Conservation (phyloP, 2,329 filamentous ascomycete genomes). For the Aschersonia sp. region DNA sequence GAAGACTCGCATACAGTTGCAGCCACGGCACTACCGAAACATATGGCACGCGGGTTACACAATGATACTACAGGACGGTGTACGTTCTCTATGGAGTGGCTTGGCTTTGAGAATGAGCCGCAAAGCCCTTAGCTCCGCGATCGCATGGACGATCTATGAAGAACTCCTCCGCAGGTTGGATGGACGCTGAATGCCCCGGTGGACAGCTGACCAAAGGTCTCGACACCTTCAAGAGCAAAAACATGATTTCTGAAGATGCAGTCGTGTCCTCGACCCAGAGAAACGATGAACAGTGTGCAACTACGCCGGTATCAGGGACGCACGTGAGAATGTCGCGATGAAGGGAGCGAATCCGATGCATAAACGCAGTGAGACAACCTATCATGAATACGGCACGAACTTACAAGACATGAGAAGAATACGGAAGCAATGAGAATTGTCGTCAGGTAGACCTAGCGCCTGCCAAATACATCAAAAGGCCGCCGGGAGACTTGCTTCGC, state of each 20-base stretch:
- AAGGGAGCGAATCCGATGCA: too few relatives aligned
- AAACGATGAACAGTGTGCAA: too few relatives aligned
- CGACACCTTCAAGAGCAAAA: too few relatives aligned
- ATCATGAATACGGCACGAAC: too few relatives aligned
- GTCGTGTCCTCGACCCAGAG: too few relatives aligned
- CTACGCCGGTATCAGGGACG: too few relatives aligned
- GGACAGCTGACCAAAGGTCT: background rate
- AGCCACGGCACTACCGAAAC: slow-evolving; percentile 71
- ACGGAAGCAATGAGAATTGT: background rate
- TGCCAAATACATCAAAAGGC: slow-evolving; percentile 42
- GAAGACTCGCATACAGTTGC: slow-evolving; percentile 87
- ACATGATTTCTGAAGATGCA: too few relatives aligned
- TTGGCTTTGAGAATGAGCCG: slow-evolving; percentile 74
- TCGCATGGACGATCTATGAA: slow-evolving; percentile 96
- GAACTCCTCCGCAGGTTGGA: slow-evolving; percentile 58
- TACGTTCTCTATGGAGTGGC: slow-evolving; percentile 72
- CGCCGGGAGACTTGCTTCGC: slow-evolving; percentile 38
- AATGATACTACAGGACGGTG: slow-evolving; percentile 73
- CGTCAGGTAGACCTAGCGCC: slow-evolving; percentile 19
- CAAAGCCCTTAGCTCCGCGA: slow-evolving; percentile 85
- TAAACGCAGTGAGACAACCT: too few relatives aligned
- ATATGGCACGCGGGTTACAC: slow-evolving; percentile 60
- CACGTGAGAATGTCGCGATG: too few relatives aligned
- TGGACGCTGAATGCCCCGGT: background rate
- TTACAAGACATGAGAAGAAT: background rate